Percentiles rank a stretch among this genome's conserved stretches.
These are phyloP conservation scores for Codiaeum variegatum DNA, from an alignment of 441 rosid species.

Conservation along the genomic window DNA sequence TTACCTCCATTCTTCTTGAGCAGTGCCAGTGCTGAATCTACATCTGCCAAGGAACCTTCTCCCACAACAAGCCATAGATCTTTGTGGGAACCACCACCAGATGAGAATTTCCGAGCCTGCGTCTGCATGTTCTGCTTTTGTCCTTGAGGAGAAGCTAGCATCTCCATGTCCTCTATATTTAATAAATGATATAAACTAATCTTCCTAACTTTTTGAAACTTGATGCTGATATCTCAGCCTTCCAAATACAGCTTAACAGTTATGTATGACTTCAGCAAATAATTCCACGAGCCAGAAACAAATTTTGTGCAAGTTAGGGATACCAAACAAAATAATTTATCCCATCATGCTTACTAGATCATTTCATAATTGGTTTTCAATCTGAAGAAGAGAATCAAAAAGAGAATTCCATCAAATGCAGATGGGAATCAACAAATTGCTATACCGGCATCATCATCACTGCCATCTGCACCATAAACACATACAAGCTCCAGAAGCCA, in stretches of 20 bases:
- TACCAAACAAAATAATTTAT: background rate
- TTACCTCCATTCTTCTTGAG: slow-evolving; percentile 84
- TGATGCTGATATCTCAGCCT: slow-evolving; percentile 11
- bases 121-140: slow-evolving; percentile 53
- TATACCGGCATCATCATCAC: slow-evolving; percentile 32
- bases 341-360: slow-evolving; percentile 24
- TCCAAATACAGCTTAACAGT: slow-evolving; percentile 8
- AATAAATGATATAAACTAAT: slow-evolving; percentile 18
- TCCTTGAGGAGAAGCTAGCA: slow-evolving; percentile 54
- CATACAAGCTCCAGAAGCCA: slow-evolving; percentile 35
- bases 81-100: slow-evolving; percentile 44
- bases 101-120: slow-evolving; percentile 44
- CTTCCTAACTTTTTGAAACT: slow-evolving; percentile 15
- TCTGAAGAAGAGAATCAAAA: slow-evolving; percentile 12
- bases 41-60: slow-evolving; percentile 83
- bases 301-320: background rate
- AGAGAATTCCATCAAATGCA: slow-evolving; percentile 16
- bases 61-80: slow-evolving; percentile 77
- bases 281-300: slow-evolving; percentile 13
- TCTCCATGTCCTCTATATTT: slow-evolving; percentile 40
- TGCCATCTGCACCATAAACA: slow-evolving; percentile 21
- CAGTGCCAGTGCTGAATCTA: slow-evolving; percentile 59
- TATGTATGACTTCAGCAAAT: slow-evolving; percentile 10
- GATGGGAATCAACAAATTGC: slow-evolving; percentile 22
- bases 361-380: slow-evolving; percentile 12